Percentiles rank a stretch among this genome's conserved stretches.
Evolutionary conservation across 305 asterid species (phyloP).

Genomic region (Solanum hybrid): DNA sequence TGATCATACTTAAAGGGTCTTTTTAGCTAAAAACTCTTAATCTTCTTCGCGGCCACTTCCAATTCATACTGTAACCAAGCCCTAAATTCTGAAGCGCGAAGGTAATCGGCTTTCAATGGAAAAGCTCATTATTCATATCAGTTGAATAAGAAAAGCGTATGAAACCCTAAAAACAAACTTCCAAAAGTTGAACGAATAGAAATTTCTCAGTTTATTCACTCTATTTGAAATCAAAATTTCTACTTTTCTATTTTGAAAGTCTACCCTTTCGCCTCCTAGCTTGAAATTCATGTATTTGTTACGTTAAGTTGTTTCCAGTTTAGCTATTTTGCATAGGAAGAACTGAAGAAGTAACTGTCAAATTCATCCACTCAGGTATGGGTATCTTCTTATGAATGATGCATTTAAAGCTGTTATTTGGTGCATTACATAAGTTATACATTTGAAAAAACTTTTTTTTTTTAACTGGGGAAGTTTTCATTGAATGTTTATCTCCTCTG

Average conservation of each 20-base stretch:
- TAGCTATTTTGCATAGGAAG: not conserved
- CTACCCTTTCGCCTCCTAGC: not conserved
- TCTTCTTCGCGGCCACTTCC: not conserved
- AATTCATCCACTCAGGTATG: not conserved
- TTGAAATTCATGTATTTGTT: not conserved
- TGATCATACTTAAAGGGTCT: not conserved
- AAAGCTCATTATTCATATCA: not conserved
- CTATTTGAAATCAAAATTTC: not conserved
- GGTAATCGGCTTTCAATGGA: not conserved
- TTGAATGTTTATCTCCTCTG: not conserved
- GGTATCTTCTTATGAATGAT: not conserved
- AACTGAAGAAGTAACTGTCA: not conserved
- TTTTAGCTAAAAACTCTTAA: not conserved
- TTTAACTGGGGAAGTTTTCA: not conserved
- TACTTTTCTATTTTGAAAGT: not conserved
- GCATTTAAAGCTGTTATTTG: not conserved
- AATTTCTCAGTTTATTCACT: not conserved
- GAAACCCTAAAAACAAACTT: not conserved
- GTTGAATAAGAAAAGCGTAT: not conserved
- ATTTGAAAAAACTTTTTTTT: not conserved
- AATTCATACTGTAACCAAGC: not conserved
- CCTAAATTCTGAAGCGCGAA: not conserved
- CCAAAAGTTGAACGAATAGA: not conserved
- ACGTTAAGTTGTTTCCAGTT: not conserved
- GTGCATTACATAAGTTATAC: not conserved